Percentiles rank a stretch among this genome's conserved stretches.
phyloP scores from a whole-genome alignment of 345 rosid species.

The Theobroma cacao region DNA sequence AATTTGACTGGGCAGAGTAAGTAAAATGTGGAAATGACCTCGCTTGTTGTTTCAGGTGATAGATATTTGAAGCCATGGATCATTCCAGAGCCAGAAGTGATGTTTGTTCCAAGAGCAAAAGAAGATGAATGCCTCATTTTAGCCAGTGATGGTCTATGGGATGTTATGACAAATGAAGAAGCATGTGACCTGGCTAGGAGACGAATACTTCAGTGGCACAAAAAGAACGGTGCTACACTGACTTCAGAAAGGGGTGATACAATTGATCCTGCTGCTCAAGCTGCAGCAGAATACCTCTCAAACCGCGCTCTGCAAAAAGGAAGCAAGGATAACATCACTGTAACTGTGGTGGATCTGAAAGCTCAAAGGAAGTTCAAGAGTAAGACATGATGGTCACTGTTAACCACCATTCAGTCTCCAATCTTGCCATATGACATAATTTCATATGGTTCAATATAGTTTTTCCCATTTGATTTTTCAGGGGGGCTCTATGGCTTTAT shows the following conservation, averaged over 20 bases:
- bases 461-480: conserved; percentile 37
- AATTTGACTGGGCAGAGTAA: neutral
- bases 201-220: conserved; percentile 85
- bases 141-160: conserved; percentile 97
- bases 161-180: conserved; percentile 91
- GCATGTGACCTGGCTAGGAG: conserved; percentile 85
- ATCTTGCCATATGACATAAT: neutral
- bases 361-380: conserved; percentile 89
- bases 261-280: conserved; percentile 78
- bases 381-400: conserved; percentile 45
- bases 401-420: conserved; percentile 1
- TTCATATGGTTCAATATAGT: conserved; percentile 14
- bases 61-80: conserved; percentile 94
- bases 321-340: conserved; percentile 84
- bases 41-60: conserved; percentile 60
- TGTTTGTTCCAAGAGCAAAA: conserved; percentile 71
- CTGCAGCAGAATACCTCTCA: conserved; percentile 84
- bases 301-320: conserved; percentile 84
- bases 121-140: conserved; percentile 90
- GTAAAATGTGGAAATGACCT: neutral
- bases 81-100: conserved; percentile 92
- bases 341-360: conserved; percentile 84
- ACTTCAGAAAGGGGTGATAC: conserved; percentile 49
- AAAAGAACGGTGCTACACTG: conserved; percentile 56
- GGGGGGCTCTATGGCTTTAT: conserved; percentile 28